Conservation (phyloP, 2,329 filamentous ascomycete genomes). For the Xylariaceae sp. region DNA sequence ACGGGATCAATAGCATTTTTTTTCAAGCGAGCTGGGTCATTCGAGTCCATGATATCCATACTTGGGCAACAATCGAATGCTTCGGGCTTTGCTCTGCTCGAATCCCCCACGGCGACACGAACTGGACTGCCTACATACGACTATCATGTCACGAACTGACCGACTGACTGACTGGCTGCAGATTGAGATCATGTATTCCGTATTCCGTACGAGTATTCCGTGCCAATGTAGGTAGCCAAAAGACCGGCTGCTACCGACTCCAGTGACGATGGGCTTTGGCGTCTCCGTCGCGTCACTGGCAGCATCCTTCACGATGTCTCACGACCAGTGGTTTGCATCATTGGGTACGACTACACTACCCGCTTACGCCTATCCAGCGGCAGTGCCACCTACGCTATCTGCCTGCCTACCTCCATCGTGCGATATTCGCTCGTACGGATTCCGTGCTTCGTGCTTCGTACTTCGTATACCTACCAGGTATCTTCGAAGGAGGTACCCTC, state of each 20-base stretch:
- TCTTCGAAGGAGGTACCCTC: no score
- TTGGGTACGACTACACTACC: neutral
- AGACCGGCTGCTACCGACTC: conserved; percentile 2
- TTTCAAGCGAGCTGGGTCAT: no score
- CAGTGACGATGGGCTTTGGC: neutral
- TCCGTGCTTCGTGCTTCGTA: neutral
- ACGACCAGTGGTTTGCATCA: conserved; percentile 1
- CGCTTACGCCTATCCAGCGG: neutral
- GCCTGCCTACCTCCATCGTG: neutral
- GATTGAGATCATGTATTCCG: neutral
- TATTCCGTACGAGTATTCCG: neutral
- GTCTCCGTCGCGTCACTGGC: neutral
- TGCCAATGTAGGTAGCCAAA: neutral
- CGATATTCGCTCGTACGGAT: neutral
- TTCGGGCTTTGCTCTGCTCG: neutral
- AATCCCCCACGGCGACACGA: neutral
- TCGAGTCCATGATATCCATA: no score
- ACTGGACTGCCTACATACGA: no score
- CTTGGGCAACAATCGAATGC: neutral
- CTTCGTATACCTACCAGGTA: neutral
- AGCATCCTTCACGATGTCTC: conserved; percentile 6
- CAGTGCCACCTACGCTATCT: no score
- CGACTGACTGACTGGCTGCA: neutral
- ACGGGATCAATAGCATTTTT: no score
- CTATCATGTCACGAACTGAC: neutral